Base-by-base conservation (phyloP, 202 grass and related monocot species). In the Zoysia matrella region DNA sequence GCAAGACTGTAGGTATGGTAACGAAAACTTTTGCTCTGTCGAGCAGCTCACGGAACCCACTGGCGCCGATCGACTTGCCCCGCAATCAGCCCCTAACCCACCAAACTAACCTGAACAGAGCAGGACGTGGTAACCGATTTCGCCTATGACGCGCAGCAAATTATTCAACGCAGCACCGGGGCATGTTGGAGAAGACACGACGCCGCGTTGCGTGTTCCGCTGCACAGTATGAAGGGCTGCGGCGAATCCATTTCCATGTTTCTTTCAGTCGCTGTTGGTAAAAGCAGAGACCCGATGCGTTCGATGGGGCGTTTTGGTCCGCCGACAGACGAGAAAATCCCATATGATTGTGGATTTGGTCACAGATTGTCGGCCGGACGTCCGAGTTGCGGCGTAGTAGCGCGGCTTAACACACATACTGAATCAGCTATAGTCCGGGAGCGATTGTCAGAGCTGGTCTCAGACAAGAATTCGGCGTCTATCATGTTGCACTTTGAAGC, bases 61-160 rank as follows among this genome's bases (percentile, higher is more conserved):
- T 11, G 2, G 42, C 68, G 39, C 47, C 5, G 5, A 2, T 5
- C 77, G 36, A 77, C 66, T 72, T 80, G 82, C 56, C 36, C 82
- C 82, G 56, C 67, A 43, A 68, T 85, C 73, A 68, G 3, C 72
- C 51, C 15, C 86, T 69, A 77, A 15, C 77, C 69, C 72, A 67
- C 72, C 51, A 82, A 77, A 76, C 41, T 46, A 66, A 72, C 73
- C 51, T 41, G 46, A 14, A 12, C 9, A 52, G 1, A 79, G 5
- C 3, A 63, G 49, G 56, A 56, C 12, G 9, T n/a, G 65, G 18
- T 67, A 48, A 56, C 66, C 1, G 40, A 45, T 22, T 9, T 3
- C 54, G 4, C 72, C 44, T 16, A 47, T 63, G 39, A 47, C 69
- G 6, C 6, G 52, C 82, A 11, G 3, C 22, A 44, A 76, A 85